These are phyloP conservation scores for Aspergillus calidoustus DNA, from an alignment of 2,329 filamentous ascomycete species.

Conservation along the genomic window DNA sequence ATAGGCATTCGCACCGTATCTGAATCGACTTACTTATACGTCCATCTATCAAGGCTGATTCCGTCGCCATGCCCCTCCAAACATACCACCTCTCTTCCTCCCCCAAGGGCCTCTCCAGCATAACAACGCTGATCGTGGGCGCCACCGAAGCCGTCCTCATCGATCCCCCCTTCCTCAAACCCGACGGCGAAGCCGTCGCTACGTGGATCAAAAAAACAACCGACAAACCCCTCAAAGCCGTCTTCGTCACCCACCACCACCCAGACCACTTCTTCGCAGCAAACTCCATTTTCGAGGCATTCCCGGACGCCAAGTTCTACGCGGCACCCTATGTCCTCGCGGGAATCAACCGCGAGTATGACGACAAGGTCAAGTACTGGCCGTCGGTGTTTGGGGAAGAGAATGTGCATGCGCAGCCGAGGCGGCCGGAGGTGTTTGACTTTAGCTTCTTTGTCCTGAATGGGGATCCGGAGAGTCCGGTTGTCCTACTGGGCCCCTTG, in stretches of 20 bases:
- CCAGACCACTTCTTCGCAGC: conserved; percentile 41
- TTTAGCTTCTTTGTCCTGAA: conserved; percentile 37
- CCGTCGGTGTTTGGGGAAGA: conserved; percentile 32
- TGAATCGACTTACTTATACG: too few species aligned
- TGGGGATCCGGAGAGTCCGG: conserved; percentile 28
- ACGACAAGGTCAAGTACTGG: conserved; percentile 40
- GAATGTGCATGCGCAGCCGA: conserved; percentile 32
- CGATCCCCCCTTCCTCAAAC: conserved; percentile 39
- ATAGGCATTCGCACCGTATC: too few species aligned
- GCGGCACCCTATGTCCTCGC: conserved; percentile 34
- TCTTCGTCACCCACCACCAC: conserved; percentile 43
- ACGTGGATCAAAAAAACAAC: conserved; percentile 33
- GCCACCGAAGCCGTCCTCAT: conserved; percentile 28
- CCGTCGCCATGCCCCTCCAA: conserved; percentile 10
- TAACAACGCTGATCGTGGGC: conserved; percentile 25
- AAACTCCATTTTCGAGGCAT: conserved; percentile 37
- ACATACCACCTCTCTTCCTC: conserved; percentile 24
- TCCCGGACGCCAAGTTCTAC: conserved; percentile 27
- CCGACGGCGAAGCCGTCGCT: conserved; percentile 34
- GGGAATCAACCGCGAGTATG: conserved; percentile 41
- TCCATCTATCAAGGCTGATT: too few species aligned
- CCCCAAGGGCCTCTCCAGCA: conserved; percentile 33
- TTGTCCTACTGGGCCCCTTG: conserved; percentile 36
- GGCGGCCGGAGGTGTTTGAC: conserved; percentile 32
- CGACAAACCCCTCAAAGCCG: conserved; percentile 29